Percentiles rank a stretch among this genome's conserved stretches.
Conservation (phyloP, 495 filamentous ascomycete genomes). For the Aspergillus bridgeri region DNA sequence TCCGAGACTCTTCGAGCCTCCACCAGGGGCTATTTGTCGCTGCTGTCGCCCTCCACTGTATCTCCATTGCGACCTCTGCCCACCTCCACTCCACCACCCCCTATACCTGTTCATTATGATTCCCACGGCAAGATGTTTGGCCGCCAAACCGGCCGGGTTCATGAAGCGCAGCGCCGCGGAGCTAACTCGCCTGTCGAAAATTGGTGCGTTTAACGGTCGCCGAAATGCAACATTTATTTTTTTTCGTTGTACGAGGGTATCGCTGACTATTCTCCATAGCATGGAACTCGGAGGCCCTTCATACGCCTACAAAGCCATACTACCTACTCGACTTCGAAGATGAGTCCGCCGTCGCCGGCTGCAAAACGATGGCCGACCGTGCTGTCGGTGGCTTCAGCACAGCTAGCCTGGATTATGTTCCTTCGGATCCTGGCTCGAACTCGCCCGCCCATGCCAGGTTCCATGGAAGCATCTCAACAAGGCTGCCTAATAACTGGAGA, state of each 20-base stretch:
- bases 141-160: slow-evolving; percentile 50
- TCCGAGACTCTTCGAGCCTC: background rate
- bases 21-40: background rate
- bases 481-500: slow-evolving; percentile 58
- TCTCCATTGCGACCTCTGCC: background rate
- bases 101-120: slow-evolving; percentile 32
- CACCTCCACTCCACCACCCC: background rate
- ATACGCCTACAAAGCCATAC: slow-evolving; percentile 46
- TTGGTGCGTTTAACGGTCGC: slow-evolving; percentile 42
- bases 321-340: slow-evolving; percentile 58
- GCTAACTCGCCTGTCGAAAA: slow-evolving; percentile 54
- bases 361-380: slow-evolving; percentile 81
- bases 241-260: background rate
- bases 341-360: slow-evolving; percentile 55
- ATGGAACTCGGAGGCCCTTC: slow-evolving; percentile 47
- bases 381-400: slow-evolving; percentile 84
- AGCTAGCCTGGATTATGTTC: slow-evolving; percentile 65
- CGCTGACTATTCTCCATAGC: slow-evolving; percentile 25
- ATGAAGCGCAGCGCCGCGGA: slow-evolving; percentile 62
- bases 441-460: slow-evolving; percentile 66
- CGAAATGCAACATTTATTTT: background rate
- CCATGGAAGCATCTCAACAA: slow-evolving; percentile 81
- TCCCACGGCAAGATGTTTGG: slow-evolving; percentile 47
- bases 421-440: slow-evolving; percentile 37
- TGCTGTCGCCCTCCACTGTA: background rate